Evolutionary conservation across 768 basidiomycete species (phyloP), one percentile per base, ranked within the genome.

Genomic region (Mycena amicta): DNA sequence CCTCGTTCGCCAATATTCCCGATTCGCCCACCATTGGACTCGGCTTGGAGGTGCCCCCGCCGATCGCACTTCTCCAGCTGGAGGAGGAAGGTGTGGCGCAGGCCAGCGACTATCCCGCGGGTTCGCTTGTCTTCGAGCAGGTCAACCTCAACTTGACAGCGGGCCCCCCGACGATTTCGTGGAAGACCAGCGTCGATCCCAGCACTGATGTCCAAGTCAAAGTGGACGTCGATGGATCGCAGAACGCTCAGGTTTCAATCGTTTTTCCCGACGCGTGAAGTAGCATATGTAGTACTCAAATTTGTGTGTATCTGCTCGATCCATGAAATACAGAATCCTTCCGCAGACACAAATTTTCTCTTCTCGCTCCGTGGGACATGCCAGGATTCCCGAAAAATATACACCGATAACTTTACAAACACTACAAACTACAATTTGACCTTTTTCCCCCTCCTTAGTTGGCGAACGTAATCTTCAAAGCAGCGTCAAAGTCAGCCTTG

Each of bases 401-500:
- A n/a, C n/a, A n/a, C n/a, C n/a, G n/a, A n/a, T n/a, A n/a, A n/a
- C n/a, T n/a, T n/a, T n/a, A n/a, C n/a, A n/a, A n/a, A n/a, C n/a
- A n/a, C n/a, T n/a, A n/a, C n/a, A n/a, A n/a, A n/a, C n/a, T 37
- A 37, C 33, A 8, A 8, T 18, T 8, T 37, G 33, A 15, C 43
- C 43, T 16, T 23, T 23, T 23, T 45, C 13, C 43, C 8, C 22
- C 20, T 45, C 8, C 43, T 45, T 45, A 8, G 13, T 23, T 13
- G 15, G 12, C 25, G 27, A 46, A 60, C 23, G 59, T 60, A 23
- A 63, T 62, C 37, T 58, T 59, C 40, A 79, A 70, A 18, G 75
- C 71, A 15, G 67, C 66, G 45, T 71, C 71, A 49, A 78, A 77
- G 53, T 77, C 76, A 20, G 73, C 75, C 46, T 76, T 75, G 59